Base-by-base conservation (phyloP, 805 yeast species). In the Starmerella gropengiesseri region DNA sequence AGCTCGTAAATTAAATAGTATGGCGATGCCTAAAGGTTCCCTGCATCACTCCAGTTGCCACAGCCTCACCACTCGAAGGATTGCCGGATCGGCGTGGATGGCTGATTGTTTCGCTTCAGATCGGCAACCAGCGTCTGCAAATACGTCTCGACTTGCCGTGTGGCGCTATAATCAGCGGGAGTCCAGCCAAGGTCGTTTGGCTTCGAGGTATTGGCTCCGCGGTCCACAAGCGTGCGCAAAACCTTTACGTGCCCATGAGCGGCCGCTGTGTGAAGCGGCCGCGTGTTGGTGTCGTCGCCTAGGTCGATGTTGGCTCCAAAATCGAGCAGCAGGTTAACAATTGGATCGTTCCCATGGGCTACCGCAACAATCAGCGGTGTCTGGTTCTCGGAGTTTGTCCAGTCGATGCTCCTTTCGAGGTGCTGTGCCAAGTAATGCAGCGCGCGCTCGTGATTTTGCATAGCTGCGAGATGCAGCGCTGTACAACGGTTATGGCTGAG, bases 241-340 rank as follows among this genome's bases (percentile, higher is more conserved):
- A 82, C 76, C 37, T 71, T 71, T 13, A 72, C 53, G 46, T 74
- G 72, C 5, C 87, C 89, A 52, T 69, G 74, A 43, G 80, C 78
- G 51, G 83, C 70, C 0, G 95, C 94, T 40, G 81, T 66, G 60
- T 89, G 97, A 31, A 89, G 63, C 0, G 95, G 84, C 2, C 94
- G 78, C 55, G 85, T 82, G 1, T 91, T 94, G 13, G 73, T 72
- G 8, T 66, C 63, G 57, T 91, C 94, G 42, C 75, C 77, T 4
- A 75, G 58, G 51, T 81, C 77, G 35, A 85, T 67, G 53, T 83
- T 80, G 2, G 93, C 93, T 7, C 87, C 91, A 43, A 79, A 73
- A 28, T 80, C 80, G 4, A 84, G 62, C 17, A 85, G 61, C 31
- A 82, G 60, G 48, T 70, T 74, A 35, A 80, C 66, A 49, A 87